A percentile compares a stretch with the other conserved stretches of the same genome.
These are phyloP conservation scores for Vaccinium vitisidaea DNA, from an alignment of 148 eudicot species.

Conservation along the genomic window DNA sequence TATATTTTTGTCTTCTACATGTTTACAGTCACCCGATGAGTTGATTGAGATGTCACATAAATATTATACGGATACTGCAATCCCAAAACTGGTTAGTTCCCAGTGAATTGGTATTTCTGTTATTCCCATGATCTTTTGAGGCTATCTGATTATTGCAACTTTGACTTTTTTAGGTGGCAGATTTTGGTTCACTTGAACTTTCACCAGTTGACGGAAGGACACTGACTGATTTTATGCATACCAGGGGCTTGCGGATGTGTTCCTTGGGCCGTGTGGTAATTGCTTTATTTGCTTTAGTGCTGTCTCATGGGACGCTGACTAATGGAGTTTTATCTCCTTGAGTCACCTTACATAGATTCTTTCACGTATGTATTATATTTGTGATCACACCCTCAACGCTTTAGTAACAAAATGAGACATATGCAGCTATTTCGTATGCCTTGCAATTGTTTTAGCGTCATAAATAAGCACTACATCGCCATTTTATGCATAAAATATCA, in stretches of 20 bases:
- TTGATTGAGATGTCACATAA: constrained; percentile 81
- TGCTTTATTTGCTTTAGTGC: constrained; percentile 14
- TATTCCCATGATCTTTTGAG: background rate
- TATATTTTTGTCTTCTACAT: constrained; percentile 28
- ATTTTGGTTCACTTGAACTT: constrained; percentile 98
- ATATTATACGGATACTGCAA: constrained; percentile 87
- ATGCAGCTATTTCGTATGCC: background rate
- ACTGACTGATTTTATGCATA: constrained; percentile 97
- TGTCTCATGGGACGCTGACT: background rate
- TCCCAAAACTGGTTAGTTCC: constrained; percentile 85
- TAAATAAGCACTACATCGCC: background rate
- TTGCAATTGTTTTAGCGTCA: background rate
- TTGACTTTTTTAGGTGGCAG: constrained; percentile 69
- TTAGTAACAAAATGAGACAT: background rate
- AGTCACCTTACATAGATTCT: background rate
- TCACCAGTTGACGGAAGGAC: constrained; percentile 99
- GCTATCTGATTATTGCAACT: background rate
- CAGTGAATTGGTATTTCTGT: constrained; percentile 10
- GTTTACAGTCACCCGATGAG: constrained; percentile 63
- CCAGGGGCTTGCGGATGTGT: constrained; percentile 98
- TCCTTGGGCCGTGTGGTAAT: constrained; percentile 96
- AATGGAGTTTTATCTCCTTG: background rate
- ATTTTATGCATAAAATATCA: background rate
- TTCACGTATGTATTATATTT: background rate
- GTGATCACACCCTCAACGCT: background rate